Evolutionary conservation across 177 flowering plant genomes (phyloP).

Genomic region (Vitis hybrid): DNA sequence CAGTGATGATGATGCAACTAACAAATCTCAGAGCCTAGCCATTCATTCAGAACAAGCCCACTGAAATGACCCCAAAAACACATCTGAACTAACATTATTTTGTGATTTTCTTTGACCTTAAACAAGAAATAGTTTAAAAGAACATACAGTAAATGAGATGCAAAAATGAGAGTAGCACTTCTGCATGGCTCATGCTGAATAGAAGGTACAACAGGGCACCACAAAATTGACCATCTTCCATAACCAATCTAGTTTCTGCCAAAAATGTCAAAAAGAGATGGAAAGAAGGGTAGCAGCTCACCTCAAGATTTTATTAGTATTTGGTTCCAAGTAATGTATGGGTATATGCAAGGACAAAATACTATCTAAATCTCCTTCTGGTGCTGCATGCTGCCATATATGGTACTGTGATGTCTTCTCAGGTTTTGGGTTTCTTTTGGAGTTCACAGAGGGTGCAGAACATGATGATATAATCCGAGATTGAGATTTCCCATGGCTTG

Average conservation of each 20-base stretch:
- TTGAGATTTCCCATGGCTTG: conserved; percentile 20
- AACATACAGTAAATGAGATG: too few relatives aligned
- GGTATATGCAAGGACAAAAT: conserved; percentile 31
- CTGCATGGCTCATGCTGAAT: conserved; percentile 33
- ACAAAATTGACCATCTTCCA: conserved; percentile 9
- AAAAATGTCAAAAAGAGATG: background rate
- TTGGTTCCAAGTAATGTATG: conserved; percentile 12
- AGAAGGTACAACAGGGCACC: conserved; percentile 23
- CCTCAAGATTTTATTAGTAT: background rate
- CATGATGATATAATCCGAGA: conserved; percentile 26
- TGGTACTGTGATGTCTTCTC: background rate
- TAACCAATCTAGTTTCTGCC: background rate
- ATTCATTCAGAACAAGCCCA: too few relatives aligned
- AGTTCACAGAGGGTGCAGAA: conserved; percentile 12
- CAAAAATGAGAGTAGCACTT: too few relatives aligned
- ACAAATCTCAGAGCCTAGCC: too few relatives aligned
- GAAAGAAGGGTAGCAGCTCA: conserved; percentile 4
- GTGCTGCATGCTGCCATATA: conserved; percentile 19
- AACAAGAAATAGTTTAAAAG: too few relatives aligned
- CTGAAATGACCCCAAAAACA: too few relatives aligned
- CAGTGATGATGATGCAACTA: too few relatives aligned
- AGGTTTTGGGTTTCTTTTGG: conserved; percentile 9
- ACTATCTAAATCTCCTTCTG: conserved; percentile 18
- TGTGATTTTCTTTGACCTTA: too few relatives aligned
- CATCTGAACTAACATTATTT: too few relatives aligned